Evolutionary conservation across 2,329 filamentous ascomycete species (phyloP), one percentile per base, ranked within the genome.

Genomic region (Penicillium expansum): DNA sequence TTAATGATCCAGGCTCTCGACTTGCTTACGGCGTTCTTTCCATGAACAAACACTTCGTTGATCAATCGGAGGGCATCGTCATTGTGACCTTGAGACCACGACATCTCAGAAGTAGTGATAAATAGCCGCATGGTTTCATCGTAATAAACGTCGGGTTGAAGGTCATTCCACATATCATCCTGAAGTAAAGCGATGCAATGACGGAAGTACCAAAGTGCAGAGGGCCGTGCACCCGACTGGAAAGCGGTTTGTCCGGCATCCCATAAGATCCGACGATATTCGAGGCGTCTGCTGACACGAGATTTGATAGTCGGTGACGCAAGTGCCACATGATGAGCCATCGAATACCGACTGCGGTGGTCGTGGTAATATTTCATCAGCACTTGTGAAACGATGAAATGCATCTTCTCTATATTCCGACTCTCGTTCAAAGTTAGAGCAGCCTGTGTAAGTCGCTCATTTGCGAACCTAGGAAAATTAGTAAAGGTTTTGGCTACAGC

Each of bases 391-490:
- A 97, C 91, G 44, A 92, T 86, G 66, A 92, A 97, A 73, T 97
- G 92, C 92, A 97, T 97, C 65, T 89, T 89, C 20, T 83, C 79
- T 22, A 83, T 77, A 54, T 89, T 86, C 48, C 76, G 78, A 67
- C 84, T 86, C 69, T 92, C 86, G 60, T 83, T 85, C 50, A 96
- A 77, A 5, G 84, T 82, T 14, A 83, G 80, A 6, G 91, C 86
- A 16, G 90, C 91, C 69, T 89, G 86, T 49, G 92, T 82, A 67
- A 95, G 95, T 51, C 92, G 85, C 72, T 97, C 92, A 71, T 97
- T 92, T 33, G 88, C 86, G 71, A 97, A 97, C 33, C 86, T 86
- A 59, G 4, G 9, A 41, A 20, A 32, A 30, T 48, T 5, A 16
- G 33, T 62, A 54, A 54, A 67, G 58, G 45, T 7, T 20, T 27